These are phyloP conservation scores for Brassica hybrid DNA, from an alignment of 441 rosid genomes.

Conservation along the genomic window DNA sequence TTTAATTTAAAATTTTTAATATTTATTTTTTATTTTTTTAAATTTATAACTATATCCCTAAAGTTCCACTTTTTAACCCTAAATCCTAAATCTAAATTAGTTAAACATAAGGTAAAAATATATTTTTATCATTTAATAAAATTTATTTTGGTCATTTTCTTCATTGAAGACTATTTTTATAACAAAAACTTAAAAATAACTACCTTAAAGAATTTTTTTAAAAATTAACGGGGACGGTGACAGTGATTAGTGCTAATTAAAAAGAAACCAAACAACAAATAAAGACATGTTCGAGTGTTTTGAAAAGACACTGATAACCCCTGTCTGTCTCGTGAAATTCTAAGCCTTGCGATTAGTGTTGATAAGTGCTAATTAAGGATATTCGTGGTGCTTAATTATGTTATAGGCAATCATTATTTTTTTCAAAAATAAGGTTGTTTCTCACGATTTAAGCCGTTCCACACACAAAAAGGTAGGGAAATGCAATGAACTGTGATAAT, in stretches of 20 bases:
- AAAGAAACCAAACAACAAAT: slow-evolving; percentile 28
- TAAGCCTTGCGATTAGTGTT: slow-evolving; percentile 32
- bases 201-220: too few species aligned
- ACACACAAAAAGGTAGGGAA: slow-evolving; percentile 15
- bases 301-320: slow-evolving; percentile 35
- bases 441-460: neutral
- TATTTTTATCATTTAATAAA: too few species aligned
- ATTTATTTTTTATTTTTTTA: too few species aligned
- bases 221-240: slow-evolving; percentile 18
- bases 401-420: neutral
- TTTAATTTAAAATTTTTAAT: too few species aligned
- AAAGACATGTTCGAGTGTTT: slow-evolving; percentile 26
- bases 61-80: too few species aligned
- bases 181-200: too few species aligned
- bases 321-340: slow-evolving; percentile 36
- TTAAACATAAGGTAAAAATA: too few species aligned
- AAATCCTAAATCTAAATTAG: too few species aligned
- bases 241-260: slow-evolving; percentile 39
- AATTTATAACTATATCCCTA: too few species aligned
- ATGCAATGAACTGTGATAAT: slow-evolving; percentile 17
- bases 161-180: too few species aligned
- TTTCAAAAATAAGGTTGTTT: neutral
- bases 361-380: slow-evolving; percentile 27
- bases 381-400: slow-evolving; percentile 21
- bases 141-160: too few species aligned